phyloP scores from a whole-genome alignment of 1,284 basidiomycete genomes.

The Spongiforma sp. region DNA sequence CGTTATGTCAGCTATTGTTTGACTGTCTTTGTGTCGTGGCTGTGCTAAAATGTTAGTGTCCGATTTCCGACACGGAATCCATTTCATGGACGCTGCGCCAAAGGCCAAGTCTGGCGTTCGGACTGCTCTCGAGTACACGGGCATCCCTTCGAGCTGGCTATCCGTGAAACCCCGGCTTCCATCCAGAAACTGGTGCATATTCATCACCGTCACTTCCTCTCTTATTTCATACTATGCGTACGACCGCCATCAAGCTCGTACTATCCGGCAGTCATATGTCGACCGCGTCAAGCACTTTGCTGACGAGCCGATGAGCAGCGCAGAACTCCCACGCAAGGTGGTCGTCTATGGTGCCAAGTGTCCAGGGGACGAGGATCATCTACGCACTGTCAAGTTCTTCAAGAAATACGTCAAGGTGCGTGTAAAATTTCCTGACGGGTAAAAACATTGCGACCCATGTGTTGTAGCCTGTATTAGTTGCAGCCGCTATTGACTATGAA shows the following conservation, averaged over 20 bases:
- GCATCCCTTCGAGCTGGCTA: slow-evolving; percentile 76
- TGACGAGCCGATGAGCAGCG: slow-evolving; percentile 67
- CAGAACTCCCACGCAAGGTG: slow-evolving; percentile 82
- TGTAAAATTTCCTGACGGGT: slow-evolving; percentile 6
- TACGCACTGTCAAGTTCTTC: slow-evolving; percentile 87
- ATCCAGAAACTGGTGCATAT: slow-evolving; percentile 94
- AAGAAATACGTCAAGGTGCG: slow-evolving; percentile 95
- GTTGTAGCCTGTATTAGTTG: slow-evolving; percentile 87
- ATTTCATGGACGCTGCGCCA: slow-evolving; percentile 17
- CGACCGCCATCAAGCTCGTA: slow-evolving; percentile 81
- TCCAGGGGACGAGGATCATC: slow-evolving; percentile 94
- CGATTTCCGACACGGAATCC: slow-evolving; percentile 27
- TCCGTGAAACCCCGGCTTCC: slow-evolving; percentile 82
- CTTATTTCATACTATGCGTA: slow-evolving; percentile 81
- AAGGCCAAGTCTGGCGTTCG: slow-evolving; percentile 51
- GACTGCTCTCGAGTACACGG: slow-evolving; percentile 63
- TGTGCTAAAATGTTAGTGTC: slow-evolving; percentile 25
- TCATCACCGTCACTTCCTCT: slow-evolving; percentile 77
- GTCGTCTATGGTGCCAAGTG: slow-evolving; percentile 89
- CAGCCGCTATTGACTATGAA: slow-evolving; percentile 93
- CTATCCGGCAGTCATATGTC: slow-evolving; percentile 80
- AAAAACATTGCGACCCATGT: slow-evolving; percentile 10
- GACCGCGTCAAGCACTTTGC: slow-evolving; percentile 81
- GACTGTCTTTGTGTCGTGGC: slow-evolving; percentile 31
- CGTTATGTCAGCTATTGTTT: slow-evolving; percentile 28